Conservation (phyloP, 805 yeast genomes). For the Sugiyamaella lignohabitans region DNA sequence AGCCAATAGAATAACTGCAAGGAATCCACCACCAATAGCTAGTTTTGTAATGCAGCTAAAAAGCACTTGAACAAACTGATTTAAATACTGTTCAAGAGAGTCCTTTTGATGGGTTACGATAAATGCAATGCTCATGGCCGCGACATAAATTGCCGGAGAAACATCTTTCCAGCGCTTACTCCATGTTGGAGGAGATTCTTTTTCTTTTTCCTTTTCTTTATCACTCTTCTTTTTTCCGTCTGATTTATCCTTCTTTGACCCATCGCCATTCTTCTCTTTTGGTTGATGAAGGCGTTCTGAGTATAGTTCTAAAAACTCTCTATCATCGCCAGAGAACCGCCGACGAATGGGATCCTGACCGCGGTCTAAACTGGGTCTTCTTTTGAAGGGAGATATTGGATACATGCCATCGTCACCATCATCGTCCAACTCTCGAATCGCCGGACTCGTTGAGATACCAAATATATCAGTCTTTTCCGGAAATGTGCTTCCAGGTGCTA, state of each 20-base stretch:
- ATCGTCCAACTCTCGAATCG: conserved; percentile 2
- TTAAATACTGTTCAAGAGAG: conserved; percentile 15
- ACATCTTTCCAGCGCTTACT: conserved; percentile 4
- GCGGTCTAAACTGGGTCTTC: background rate
- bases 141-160: conserved; percentile 19
- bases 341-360: background rate
- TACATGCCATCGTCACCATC: background rate
- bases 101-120: conserved; percentile 17
- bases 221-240: too few species aligned
- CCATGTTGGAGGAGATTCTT: background rate
- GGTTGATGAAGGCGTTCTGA: too few species aligned
- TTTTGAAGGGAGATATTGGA: background rate
- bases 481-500: background rate
- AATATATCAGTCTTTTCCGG: conserved; percentile 6
- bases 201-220: background rate
- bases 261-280: too few species aligned
- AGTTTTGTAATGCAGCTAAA: conserved; percentile 11
- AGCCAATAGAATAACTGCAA: conserved; percentile 9
- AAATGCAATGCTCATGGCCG: conserved; percentile 18
- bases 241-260: too few species aligned
- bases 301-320: background rate
- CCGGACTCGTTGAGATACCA: conserved; percentile 4
- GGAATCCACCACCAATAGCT: conserved; percentile 9
- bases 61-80: conserved; percentile 10
- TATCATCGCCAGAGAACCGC: background rate